Percentiles rank a stretch among this genome's conserved stretches.
Conservation (phyloP, 176 grass and related monocot species). For the Rhynchospora pubera region DNA sequence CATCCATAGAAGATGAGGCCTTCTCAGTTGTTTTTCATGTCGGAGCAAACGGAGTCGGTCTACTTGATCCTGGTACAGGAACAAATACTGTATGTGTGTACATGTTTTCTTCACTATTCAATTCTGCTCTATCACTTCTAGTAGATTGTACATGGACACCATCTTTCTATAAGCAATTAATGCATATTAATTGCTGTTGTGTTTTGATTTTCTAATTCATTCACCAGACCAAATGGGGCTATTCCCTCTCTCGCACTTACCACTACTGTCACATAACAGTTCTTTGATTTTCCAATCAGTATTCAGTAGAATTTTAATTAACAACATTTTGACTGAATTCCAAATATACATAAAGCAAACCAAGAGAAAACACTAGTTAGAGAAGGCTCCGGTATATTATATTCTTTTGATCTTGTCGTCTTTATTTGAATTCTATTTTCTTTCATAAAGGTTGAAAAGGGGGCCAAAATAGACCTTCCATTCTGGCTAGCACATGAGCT, state of each 20-base stretch:
- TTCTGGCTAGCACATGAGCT: conserved; percentile 82
- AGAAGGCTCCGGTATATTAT: neutral
- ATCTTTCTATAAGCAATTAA: neutral
- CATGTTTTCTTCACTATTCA: neutral
- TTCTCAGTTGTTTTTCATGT: conserved; percentile 68
- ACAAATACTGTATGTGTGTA: conserved; percentile 69
- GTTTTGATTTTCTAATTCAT: neutral
- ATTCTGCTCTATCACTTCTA: too few species aligned
- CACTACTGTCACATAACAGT: neutral
- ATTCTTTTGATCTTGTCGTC: neutral
- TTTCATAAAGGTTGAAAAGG: conserved; percentile 63
- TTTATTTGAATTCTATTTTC: neutral
- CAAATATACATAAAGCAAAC: neutral
- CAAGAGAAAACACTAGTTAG: neutral
- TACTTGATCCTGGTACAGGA: conserved; percentile 77
- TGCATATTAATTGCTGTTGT: neutral
- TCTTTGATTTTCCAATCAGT: neutral
- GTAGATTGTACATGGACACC: neutral
- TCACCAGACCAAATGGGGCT: neutral
- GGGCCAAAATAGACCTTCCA: conserved; percentile 78
- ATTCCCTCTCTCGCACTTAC: neutral
- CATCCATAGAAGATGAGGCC: too few species aligned
- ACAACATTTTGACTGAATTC: neutral
- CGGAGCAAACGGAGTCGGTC: conserved; percentile 54
- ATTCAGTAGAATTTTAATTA: neutral